Base-by-base conservation (phyloP, 2,329 filamentous ascomycete species). In the Ascomycota sp. region DNA sequence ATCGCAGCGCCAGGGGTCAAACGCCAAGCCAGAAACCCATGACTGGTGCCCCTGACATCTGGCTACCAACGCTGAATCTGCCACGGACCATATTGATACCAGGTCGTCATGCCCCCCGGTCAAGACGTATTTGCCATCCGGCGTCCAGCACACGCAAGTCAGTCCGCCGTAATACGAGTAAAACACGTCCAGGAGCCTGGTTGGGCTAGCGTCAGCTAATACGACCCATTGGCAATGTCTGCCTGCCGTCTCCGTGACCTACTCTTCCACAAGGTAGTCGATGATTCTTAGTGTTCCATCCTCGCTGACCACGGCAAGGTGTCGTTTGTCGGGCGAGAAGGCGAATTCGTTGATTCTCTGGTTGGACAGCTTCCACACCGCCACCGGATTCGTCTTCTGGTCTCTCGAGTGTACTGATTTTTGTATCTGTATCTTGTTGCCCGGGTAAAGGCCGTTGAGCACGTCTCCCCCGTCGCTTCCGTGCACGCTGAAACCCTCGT, bases 1-100 rank as follows among this genome's bases (percentile, higher is more conserved):
- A 45, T 98, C 89, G 45, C 89, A 98, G 37, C 85, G 69, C 89
- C 89, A 98, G 0, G 83, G 83, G 48, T 98, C 89, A 48, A 95
- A 98, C 4, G 82, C 81, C 24, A 98, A 81, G 11, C 75, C 73
- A 4, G 82, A 83, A 1, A 98, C 85, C 83, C 83, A 98, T 4
- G 83, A 93, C 38, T 91, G 77, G 52, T 98, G 89, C 3, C 89
- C 89, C 45, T 91, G 82, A 48, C 89, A 95, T 37, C 89, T 71
- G 12, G 86, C 89, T 29, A 98, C 75, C 29, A 98, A 72, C 31
- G 74, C 69, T 27, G 71, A 73, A 43, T 95, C 89, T 25, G 73
- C 66, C 23, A 93, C 63, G 11, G 76, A 89, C 89, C 89, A 98
- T 40, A 98, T 94, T 1, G 83, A 91, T 9, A 98, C 78, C 8